Evolutionary conservation across 176 grass and related monocot species (phyloP), one percentile per base, ranked within the genome.

Genomic region (Luzula sylvatica): DNA sequence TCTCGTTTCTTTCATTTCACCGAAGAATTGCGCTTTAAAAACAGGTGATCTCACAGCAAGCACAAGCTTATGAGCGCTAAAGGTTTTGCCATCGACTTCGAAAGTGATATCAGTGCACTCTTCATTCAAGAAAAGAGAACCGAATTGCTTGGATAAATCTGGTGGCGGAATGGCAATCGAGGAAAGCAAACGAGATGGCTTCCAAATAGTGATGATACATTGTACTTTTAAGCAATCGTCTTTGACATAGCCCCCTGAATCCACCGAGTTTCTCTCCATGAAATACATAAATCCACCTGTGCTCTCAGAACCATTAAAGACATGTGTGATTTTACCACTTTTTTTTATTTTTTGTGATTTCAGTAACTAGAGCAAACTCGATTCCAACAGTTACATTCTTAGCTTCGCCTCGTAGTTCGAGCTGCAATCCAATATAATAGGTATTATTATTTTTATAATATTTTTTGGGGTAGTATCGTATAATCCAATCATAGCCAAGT

Each of bases 11-110:
- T 52, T 55, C 59, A 76, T 56, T 39, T 39, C 3, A 11, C 78
- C 52, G 26, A 62, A 82, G 42, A 82, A 82, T 35, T 75, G 20
- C 4, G 71, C 65, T 28, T 58, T 60, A 61, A 71, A 75, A 2
- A 81, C 65, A 0, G 56, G 71, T 1, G 57, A 82, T 38, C 72
- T 71, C 0, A 58, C 50, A 0, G 66, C 66, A 11, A 78, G 66
- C 13, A 78, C 15, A 11, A 0, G 1, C 1, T 7, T 65, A 43
- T 75, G 56, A 5, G 65, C 64, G 0, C 29, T 5, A 1, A 80
- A 80, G 3, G 49, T 42, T 44, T 74, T 20, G 6, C 56, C 41
- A 6, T 42, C 21, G 0, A 68, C 20, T 5, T 53, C 12, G 6
- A 79, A 73, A 0, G 35, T 68, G 43, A 79, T 24, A 26, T 73